Percentiles rank a stretch among this genome's conserved stretches.
Conservation (phyloP, 2,329 filamentous ascomycete species). For the Hymenoscyphus scutula region DNA sequence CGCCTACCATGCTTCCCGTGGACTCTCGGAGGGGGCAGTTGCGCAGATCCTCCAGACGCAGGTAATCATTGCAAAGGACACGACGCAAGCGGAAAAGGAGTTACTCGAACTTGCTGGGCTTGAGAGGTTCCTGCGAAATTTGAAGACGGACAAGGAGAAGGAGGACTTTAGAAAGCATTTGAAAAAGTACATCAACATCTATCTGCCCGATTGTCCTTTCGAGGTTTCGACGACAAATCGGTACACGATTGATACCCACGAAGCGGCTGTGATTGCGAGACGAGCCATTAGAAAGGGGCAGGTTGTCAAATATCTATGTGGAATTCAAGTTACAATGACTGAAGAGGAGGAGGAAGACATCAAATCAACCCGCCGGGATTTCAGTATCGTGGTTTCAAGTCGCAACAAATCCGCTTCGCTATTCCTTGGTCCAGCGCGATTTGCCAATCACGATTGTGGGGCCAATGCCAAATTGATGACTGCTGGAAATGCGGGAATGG, state of each 20-base stretch:
- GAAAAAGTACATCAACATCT: slow-evolving; percentile 88
- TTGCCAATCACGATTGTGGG: slow-evolving; percentile 95
- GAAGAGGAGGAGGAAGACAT: slow-evolving; percentile 85
- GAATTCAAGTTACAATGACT: slow-evolving; percentile 89
- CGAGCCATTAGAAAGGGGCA: slow-evolving; percentile 77
- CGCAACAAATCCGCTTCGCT: slow-evolving; percentile 86
- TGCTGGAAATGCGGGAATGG: slow-evolving; percentile 80
- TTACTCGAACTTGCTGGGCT: slow-evolving; percentile 72
- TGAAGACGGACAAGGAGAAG: slow-evolving; percentile 75
- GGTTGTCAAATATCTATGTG: slow-evolving; percentile 84
- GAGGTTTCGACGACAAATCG: slow-evolving; percentile 93
- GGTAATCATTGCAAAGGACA: slow-evolving; percentile 72
- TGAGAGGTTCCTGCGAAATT: slow-evolving; percentile 63
- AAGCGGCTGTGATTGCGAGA: slow-evolving; percentile 83
- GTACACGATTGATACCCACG: slow-evolving; percentile 87
- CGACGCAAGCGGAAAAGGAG: slow-evolving; percentile 66
- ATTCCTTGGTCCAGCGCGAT: slow-evolving; percentile 91
- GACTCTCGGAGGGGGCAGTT: slow-evolving; percentile 62
- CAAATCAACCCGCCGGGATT: slow-evolving; percentile 81
- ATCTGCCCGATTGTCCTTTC: slow-evolving; percentile 89
- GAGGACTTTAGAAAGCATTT: slow-evolving; percentile 84
- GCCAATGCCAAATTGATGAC: slow-evolving; percentile 88
- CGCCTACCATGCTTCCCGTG: slow-evolving; percentile 81
- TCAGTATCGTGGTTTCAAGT: slow-evolving; percentile 93
- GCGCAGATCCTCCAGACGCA: slow-evolving; percentile 59